Conservation (phyloP, 352 stramenopile genomes). For the Globisporangium mamillatum region DNA sequence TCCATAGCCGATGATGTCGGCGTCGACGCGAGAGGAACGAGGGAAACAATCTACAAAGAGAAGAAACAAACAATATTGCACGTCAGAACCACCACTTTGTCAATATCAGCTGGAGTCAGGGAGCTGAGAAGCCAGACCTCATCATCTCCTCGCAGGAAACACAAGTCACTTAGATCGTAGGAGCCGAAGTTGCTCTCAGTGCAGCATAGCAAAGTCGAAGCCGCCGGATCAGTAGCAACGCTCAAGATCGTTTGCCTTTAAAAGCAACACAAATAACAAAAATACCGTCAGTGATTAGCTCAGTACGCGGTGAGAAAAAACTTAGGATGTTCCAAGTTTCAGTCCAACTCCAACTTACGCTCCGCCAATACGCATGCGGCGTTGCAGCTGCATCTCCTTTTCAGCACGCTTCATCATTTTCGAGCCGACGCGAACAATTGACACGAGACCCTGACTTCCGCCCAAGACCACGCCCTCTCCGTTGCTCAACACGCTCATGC, state of each 20-base stretch:
- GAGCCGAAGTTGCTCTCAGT: slow-evolving; percentile 58
- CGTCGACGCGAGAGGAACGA: slow-evolving; percentile 45
- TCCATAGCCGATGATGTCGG: slow-evolving; percentile 39
- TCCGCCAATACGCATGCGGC: slow-evolving; percentile 48
- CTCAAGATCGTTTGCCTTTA: slow-evolving; percentile 42
- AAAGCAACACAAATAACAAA: background rate
- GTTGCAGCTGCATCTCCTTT: slow-evolving; percentile 70
- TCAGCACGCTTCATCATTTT: slow-evolving; percentile 56
- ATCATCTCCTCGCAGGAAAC: slow-evolving; percentile 61
- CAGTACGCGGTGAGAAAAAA: background rate
- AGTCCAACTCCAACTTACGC: slow-evolving; percentile 29
- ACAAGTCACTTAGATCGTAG: slow-evolving; percentile 75
- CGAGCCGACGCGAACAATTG: slow-evolving; percentile 48
- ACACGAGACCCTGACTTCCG: slow-evolving; percentile 52
- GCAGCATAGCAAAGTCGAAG: slow-evolving; percentile 51
- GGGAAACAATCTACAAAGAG: slow-evolving; percentile 27
- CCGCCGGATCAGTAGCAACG: slow-evolving; percentile 47
- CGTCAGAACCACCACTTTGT: background rate
- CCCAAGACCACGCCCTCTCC: slow-evolving; percentile 59
- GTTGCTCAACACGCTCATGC: slow-evolving; percentile 41
- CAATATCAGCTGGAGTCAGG: background rate
- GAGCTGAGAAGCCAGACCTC: slow-evolving; percentile 26
- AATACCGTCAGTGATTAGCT: background rate
- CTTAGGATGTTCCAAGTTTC: no score
- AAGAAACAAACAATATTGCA: background rate